Percentiles rank a stretch among this genome's conserved stretches.
These are phyloP conservation scores for Neurospora tetraspora DNA, from an alignment of 495 filamentous ascomycete genomes.

Conservation along the genomic window DNA sequence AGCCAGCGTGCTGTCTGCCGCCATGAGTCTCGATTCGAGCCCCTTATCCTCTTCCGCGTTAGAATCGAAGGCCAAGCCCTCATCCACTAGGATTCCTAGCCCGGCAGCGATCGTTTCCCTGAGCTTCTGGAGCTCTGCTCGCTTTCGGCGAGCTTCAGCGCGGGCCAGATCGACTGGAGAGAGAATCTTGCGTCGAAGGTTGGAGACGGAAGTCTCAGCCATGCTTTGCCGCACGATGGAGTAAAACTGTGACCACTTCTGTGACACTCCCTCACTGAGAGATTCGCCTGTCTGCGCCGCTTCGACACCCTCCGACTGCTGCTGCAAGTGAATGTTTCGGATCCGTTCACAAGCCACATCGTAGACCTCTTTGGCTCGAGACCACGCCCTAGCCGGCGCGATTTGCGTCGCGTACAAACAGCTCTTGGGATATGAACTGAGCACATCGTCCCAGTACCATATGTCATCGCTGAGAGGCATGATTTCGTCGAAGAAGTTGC, in stretches of 20 bases:
- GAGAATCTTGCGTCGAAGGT: constrained; percentile 51
- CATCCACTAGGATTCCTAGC: constrained; percentile 74
- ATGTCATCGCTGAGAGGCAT: constrained; percentile 75
- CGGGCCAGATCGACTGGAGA: constrained; percentile 62
- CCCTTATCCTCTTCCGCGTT: constrained; percentile 34
- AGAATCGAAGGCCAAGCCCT: constrained; percentile 55
- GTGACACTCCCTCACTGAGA: constrained; percentile 19
- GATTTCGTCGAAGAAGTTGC: constrained; percentile 64
- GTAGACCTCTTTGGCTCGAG: constrained; percentile 54
- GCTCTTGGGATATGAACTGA: constrained; percentile 60
- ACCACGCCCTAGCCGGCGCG: constrained; percentile 60
- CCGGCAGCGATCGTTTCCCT: constrained; percentile 75
- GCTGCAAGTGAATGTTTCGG: constrained; percentile 18
- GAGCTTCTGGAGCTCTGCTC: constrained; percentile 51
- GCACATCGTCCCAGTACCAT: constrained; percentile 83
- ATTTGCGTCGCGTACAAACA: constrained; percentile 75
- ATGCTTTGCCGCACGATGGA: constrained; percentile 64
- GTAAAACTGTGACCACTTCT: constrained; percentile 70
- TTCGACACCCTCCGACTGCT: neutral
- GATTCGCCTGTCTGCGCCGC: neutral
- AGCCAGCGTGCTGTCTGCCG: constrained; percentile 60
- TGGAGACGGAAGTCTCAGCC: constrained; percentile 46
- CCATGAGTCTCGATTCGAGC: constrained; percentile 59
- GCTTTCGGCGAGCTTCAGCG: constrained; percentile 60
- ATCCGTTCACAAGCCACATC: constrained; percentile 39